phyloP scores from a whole-genome alignment of 2,329 filamentous ascomycete species.

The Fusarium redolens region DNA sequence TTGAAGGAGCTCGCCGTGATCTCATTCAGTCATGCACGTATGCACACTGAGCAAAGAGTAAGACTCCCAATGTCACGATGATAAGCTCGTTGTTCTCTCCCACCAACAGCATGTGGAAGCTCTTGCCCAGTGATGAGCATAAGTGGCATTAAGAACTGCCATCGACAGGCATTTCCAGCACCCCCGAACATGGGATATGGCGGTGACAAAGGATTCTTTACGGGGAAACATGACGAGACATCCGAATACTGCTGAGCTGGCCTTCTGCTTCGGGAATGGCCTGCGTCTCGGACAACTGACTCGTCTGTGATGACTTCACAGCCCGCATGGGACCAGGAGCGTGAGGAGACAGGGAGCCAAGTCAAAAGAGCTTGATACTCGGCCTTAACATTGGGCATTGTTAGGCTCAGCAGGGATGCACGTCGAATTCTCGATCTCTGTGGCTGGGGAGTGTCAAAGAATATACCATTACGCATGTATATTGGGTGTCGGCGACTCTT shows the following conservation, averaged over 20 bases:
- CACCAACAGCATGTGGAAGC: slow-evolving; percentile 16
- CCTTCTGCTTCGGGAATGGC: slow-evolving; percentile 49
- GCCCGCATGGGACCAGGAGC: slow-evolving; percentile 42
- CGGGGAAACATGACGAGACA: slow-evolving; percentile 37
- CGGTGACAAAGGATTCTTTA: slow-evolving; percentile 35
- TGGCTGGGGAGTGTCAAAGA: slow-evolving; percentile 36
- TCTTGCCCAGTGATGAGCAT: slow-evolving; percentile 22
- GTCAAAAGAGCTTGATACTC: slow-evolving; percentile 13
- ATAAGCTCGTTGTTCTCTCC: slow-evolving; percentile 18
- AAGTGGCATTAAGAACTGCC: slow-evolving; percentile 17
- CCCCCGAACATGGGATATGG: slow-evolving; percentile 27
- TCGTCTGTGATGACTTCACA: slow-evolving; percentile 45
- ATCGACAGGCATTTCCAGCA: slow-evolving; percentile 24
- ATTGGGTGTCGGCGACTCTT: slow-evolving; percentile 26
- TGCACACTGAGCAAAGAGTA: slow-evolving; percentile 4
- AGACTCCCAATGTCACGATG: slow-evolving; percentile 13
- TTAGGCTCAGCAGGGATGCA: slow-evolving; percentile 42
- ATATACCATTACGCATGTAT: slow-evolving; percentile 33
- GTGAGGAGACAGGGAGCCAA: slow-evolving; percentile 19
- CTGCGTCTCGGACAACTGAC: slow-evolving; percentile 44
- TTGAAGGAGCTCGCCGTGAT: slow-evolving; percentile 23
- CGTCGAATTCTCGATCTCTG: slow-evolving; percentile 28
- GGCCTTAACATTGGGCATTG: slow-evolving; percentile 40
- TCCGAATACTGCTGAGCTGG: slow-evolving; percentile 46
- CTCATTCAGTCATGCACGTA: background rate